Conservation (phyloP, 352 stramenopile genomes). For the Globisporangium paroecandrum region DNA sequence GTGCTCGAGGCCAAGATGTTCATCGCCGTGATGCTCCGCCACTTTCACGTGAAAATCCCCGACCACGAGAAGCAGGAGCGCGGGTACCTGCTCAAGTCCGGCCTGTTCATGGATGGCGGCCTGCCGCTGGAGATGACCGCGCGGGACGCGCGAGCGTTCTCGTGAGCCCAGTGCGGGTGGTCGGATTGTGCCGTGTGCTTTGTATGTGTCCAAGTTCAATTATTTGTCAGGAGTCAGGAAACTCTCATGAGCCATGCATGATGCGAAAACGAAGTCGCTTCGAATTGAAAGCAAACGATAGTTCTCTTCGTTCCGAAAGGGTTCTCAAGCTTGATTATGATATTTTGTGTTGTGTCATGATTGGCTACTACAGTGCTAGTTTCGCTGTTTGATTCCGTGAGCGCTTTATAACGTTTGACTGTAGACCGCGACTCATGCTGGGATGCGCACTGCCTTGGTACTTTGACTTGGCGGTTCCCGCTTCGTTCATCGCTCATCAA, state of each 20-base stretch:
- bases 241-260: no score
- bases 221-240: no score
- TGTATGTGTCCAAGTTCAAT: not conserved
- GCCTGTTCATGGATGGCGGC: conserved; percentile 48
- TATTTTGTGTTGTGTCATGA: not conserved
- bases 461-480: no score
- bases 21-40: conserved; percentile 39
- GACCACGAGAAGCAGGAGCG: conserved; percentile 37
- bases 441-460: no score
- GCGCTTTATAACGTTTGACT: no score
- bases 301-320: not conserved
- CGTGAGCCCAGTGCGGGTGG: not conserved
- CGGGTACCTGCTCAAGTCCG: conserved; percentile 50
- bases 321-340: not conserved
- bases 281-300: not conserved
- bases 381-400: no score
- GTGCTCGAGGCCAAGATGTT: conserved; percentile 66
- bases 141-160: conserved; percentile 10
- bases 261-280: not conserved
- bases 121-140: conserved; percentile 44
- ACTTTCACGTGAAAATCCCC: conserved; percentile 44
- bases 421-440: no score
- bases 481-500: no score
- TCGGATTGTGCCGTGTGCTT: no score
- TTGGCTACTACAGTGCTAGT: not conserved